Evolutionary conservation across 2,329 filamentous ascomycete species (phyloP).

Genomic region (Sporothrix phasma): DNA sequence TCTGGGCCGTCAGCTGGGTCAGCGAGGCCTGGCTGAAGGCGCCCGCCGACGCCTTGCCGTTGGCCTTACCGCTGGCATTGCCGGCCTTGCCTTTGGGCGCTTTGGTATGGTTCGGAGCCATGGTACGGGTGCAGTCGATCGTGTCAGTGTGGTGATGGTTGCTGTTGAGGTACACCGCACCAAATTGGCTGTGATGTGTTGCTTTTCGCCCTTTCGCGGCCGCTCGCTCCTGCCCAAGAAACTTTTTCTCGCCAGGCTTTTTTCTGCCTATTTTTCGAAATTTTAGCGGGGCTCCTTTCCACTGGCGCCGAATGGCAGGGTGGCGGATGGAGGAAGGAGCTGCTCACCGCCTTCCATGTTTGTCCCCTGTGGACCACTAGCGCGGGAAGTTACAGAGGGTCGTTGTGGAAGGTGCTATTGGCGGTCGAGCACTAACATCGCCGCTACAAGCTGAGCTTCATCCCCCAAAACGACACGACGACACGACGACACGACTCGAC

Average conservation of each 20-base stretch:
- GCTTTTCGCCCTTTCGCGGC: neutral
- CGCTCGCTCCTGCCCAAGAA: neutral
- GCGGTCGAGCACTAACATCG: neutral
- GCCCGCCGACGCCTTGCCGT: conserved; percentile 13
- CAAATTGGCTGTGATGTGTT: too few relatives aligned
- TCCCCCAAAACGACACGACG: neutral
- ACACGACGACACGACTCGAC: neutral
- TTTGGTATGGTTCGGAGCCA: conserved; percentile 24
- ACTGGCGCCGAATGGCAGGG: neutral
- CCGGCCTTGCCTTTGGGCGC: conserved; percentile 26
- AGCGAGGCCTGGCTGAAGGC: conserved; percentile 43
- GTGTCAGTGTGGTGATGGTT: neutral
- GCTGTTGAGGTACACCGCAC: neutral
- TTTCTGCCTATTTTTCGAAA: conserved; percentile 11
- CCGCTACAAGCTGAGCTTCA: neutral
- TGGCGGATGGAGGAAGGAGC: neutral
- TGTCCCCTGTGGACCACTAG: neutral
- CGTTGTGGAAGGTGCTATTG: neutral
- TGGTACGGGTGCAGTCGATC: neutral
- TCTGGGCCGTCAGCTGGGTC: conserved; percentile 44
- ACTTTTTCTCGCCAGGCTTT: conserved; percentile 11
- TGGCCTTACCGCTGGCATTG: conserved; percentile 2
- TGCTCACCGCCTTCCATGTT: conserved; percentile 17
- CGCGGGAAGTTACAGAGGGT: neutral
- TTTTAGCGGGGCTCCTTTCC: conserved; percentile 9